phyloP scores from a whole-genome alignment of 768 basidiomycete species.

The Cantharellus anzutake region DNA sequence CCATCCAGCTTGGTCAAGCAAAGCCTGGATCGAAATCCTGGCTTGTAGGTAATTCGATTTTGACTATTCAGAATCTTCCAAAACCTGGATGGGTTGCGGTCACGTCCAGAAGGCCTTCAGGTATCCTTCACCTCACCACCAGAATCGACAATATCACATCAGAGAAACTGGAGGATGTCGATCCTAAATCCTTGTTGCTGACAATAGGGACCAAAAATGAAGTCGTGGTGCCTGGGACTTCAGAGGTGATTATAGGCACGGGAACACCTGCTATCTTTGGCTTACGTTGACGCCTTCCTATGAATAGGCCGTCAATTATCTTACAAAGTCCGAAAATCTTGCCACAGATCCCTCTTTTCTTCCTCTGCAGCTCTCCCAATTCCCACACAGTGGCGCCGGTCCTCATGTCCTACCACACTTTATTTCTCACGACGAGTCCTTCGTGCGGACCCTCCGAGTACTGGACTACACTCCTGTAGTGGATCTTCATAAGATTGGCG shows the following conservation, averaged over 20 bases:
- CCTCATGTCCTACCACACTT: slow-evolving; percentile 15
- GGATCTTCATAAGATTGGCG: slow-evolving; percentile 91
- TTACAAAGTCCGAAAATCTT: slow-evolving; percentile 55
- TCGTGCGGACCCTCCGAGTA: slow-evolving; percentile 39
- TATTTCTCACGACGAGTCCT: slow-evolving; percentile 17
- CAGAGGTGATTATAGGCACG: too few relatives aligned
- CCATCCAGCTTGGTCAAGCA: slow-evolving; percentile 25
- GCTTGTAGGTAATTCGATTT: slow-evolving; percentile 65
- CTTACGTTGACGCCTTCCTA: too few relatives aligned
- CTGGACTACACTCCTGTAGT: slow-evolving; percentile 84
- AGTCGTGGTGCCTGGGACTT: slow-evolving; percentile 14
- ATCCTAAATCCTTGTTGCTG: background rate
- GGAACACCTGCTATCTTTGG: too few relatives aligned
- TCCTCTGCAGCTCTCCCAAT: slow-evolving; percentile 68
- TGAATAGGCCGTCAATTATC: slow-evolving; percentile 49
- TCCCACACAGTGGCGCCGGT: slow-evolving; percentile 24
- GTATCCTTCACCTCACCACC: slow-evolving; percentile 68
- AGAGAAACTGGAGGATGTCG: slow-evolving; percentile 45
- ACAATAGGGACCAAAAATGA: background rate
- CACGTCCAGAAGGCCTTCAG: slow-evolving; percentile 68
- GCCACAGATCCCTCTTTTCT: slow-evolving; percentile 71
- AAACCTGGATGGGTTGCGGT: slow-evolving; percentile 81
- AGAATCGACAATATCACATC: slow-evolving; percentile 78
- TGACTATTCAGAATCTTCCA: slow-evolving; percentile 59
- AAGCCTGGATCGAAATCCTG: slow-evolving; percentile 40